Percentiles rank a stretch among this genome's conserved stretches.
Conservation (phyloP, 352 stramenopile species). For the Pythium utonaiense region DNA sequence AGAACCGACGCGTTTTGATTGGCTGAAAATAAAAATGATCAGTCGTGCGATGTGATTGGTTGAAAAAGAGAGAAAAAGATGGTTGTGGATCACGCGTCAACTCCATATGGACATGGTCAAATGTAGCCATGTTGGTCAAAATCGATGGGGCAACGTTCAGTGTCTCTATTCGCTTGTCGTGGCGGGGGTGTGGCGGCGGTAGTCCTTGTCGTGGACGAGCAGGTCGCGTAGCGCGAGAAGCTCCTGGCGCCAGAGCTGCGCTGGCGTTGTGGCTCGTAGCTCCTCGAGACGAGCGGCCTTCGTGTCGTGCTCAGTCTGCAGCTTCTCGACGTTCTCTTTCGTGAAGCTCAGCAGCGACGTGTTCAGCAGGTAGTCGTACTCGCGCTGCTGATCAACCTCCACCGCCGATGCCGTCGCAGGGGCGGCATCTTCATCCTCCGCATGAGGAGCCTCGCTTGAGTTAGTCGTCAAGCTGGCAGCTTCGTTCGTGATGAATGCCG, state of each 20-base stretch:
- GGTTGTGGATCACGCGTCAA: neutral
- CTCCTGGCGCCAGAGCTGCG: constrained; percentile 86
- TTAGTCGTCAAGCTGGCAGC: neutral
- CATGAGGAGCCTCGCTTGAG: constrained; percentile 5
- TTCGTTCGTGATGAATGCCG: constrained; percentile 43
- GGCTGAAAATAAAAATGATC: constrained; percentile 17
- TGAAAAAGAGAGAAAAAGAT: neutral
- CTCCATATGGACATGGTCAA: neutral
- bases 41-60: neutral
- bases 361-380: constrained; percentile 98
- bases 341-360: constrained; percentile 98
- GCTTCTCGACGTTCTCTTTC: constrained; percentile 91
- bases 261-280: constrained; percentile 80
- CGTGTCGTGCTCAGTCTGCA: constrained; percentile 88
- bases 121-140: neutral
- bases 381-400: constrained; percentile 28
- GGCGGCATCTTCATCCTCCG: constrained; percentile 23
- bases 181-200: constrained; percentile 24
- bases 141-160: too few species aligned
- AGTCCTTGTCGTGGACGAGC: constrained; percentile 70
- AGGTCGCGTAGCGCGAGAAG: constrained; percentile 49
- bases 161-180: neutral
- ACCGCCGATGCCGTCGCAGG: neutral
- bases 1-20: constrained; percentile 6
- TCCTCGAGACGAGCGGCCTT: constrained; percentile 88